phyloP scores from a whole-genome alignment of 2,329 filamentous ascomycete genomes.

The Elsinoe necatrix region DNA sequence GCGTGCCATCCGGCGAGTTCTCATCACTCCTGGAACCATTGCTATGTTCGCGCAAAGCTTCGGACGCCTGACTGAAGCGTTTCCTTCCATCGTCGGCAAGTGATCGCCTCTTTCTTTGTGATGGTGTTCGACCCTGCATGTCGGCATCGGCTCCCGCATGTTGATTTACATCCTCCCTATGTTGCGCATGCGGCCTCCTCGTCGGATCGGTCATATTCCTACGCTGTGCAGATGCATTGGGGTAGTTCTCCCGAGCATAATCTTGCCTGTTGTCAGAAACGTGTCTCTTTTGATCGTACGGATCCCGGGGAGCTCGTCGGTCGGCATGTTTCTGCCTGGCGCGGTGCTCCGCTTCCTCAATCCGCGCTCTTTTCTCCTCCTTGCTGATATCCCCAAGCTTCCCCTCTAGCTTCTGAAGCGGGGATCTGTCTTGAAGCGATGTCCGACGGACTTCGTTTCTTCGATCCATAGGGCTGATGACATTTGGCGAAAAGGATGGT shows the following conservation, averaged over 20 bases:
- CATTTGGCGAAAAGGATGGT: neutral
- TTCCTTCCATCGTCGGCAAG: slow-evolving; percentile 6
- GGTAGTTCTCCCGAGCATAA: neutral
- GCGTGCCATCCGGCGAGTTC: neutral
- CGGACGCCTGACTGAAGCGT: slow-evolving; percentile 17
- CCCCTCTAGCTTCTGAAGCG: slow-evolving; percentile 85
- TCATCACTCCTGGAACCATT: neutral
- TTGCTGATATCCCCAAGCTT: slow-evolving; percentile 90
- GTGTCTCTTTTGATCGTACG: slow-evolving; percentile 20
- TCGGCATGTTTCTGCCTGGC: slow-evolving; percentile 47
- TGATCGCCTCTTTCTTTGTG: neutral
- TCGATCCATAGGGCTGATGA: slow-evolving; percentile 5
- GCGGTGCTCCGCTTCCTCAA: slow-evolving; percentile 71
- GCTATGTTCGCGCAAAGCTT: slow-evolving; percentile 16
- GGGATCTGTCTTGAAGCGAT: slow-evolving; percentile 74
- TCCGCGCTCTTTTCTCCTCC: slow-evolving; percentile 81
- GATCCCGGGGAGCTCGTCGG: slow-evolving; percentile 33
- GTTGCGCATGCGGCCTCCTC: neutral
- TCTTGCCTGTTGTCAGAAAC: neutral
- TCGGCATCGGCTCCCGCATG: neutral
- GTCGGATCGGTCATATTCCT: slow-evolving; percentile 8
- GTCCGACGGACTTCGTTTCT: slow-evolving; percentile 28
- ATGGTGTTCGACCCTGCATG: slow-evolving; percentile 2
- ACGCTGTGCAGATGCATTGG: neutral
- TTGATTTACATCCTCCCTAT: neutral